Base-by-base conservation (phyloP, 2,329 filamentous ascomycete genomes). In the Diaporthe helianthi region DNA sequence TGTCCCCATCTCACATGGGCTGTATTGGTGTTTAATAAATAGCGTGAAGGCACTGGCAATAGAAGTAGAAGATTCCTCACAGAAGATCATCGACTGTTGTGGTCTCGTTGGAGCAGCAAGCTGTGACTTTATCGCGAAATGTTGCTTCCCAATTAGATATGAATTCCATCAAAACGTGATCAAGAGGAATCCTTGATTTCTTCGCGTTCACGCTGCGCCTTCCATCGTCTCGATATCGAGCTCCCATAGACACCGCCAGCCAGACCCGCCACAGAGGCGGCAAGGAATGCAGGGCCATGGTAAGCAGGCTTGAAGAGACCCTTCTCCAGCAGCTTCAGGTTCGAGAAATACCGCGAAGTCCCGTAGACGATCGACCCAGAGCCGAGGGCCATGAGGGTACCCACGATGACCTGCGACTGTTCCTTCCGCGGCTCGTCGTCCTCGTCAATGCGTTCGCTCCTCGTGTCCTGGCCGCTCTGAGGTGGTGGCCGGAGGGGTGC, bases 331-430 rank as follows among this genome's bases (percentile, higher is more conserved):
- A 78, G 71, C 46, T 77, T 76, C 76, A 85, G 73, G 19, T 79
- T 81, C 24, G 77, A 76, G 73, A 85, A 85, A 72, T 86, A 86
- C 41, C 83, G 77, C 63, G 76, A 74, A 12, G 82, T 83, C 12
- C 83, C 84, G 74, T 85, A 85, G 19, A 79, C 77, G 26, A 86
- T 80, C 65, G 80, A 83, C 0, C 83, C 79, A 12, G 78, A 80
- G 8, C 84, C 84, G 24, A 81, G 79, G 3, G 77, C 82, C 41
- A 85, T 80, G 52, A 86, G 76, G 4, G 79, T 77, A 9, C 78
- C 80, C 4, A 81, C 79, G 10, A 79, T 78, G 61, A 80, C 76
- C 68, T 78, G 81, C 47, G 76, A 72, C 61, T 78, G 75, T 61
- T 74, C 72, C 70, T 75, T 74, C 22, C 77, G 76, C 63, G 74